Conservation (phyloP, 1,139 yeast genomes). For the Debaryomyces subglobosus region DNA sequence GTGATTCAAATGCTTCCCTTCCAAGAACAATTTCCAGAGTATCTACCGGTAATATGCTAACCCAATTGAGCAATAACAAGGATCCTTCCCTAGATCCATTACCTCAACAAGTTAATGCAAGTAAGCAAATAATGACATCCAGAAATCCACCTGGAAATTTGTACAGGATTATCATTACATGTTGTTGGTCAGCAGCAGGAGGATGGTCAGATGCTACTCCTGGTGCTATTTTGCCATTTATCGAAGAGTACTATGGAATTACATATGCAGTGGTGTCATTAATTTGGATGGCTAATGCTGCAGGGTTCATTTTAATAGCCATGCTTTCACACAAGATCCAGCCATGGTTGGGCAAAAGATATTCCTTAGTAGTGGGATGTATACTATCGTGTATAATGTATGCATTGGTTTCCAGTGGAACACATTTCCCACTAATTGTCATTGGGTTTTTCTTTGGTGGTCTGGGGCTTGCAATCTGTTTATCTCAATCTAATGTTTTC, state of each 20-base stretch:
- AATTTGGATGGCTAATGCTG: conserved; percentile 50
- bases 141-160: conserved; percentile 47
- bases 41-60: conserved; percentile 16
- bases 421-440: conserved; percentile 45
- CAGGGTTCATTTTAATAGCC: conserved; percentile 48
- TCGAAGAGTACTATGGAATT: conserved; percentile 39
- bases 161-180: conserved; percentile 44
- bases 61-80: conserved; percentile 9
- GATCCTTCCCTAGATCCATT: conserved; percentile 1
- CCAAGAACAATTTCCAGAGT: conserved; percentile 15
- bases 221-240: conserved; percentile 50
- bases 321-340: conserved; percentile 43
- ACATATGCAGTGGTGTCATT: conserved; percentile 45
- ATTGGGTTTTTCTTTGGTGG: conserved; percentile 63
- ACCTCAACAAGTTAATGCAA: conserved; percentile 13
- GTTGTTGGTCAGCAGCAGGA: conserved; percentile 41
- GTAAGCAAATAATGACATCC: conserved; percentile 21
- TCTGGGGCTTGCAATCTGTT: conserved; percentile 56
- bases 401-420: conserved; percentile 42
- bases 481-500: conserved; percentile 62
- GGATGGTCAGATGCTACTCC: conserved; percentile 52
- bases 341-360: conserved; percentile 42
- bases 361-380: conserved; percentile 41
- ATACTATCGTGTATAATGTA: conserved; percentile 38
- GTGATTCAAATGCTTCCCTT: conserved; percentile 4